phyloP scores from a whole-genome alignment of 345 rosid genomes.

The Eucalyptus decipiens region DNA sequence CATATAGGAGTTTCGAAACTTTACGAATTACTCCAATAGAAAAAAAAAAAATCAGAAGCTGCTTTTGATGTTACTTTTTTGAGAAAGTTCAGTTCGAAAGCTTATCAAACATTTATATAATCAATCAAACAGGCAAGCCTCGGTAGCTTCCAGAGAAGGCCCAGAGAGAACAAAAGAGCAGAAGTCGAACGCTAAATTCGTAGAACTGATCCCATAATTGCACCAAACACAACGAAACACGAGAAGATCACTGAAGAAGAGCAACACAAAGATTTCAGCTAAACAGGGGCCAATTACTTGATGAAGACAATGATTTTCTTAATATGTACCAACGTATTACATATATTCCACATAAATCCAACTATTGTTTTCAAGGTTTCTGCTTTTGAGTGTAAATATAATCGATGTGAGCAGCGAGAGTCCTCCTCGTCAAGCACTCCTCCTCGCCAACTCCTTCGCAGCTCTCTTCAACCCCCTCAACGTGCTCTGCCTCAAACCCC shows the following conservation, averaged over 20 bases:
- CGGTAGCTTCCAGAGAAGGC: not conserved
- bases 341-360: not conserved
- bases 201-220: not conserved
- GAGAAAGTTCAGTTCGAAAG: not conserved
- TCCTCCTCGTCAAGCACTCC: constrained; percentile 35
- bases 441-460: constrained; percentile 37
- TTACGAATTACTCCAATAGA: not conserved
- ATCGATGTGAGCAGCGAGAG: constrained; percentile 42
- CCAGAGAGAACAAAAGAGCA: not conserved
- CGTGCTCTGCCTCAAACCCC: not conserved
- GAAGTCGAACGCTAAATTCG: not conserved
- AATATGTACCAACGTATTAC: not conserved
- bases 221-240: not conserved
- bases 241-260: not conserved
- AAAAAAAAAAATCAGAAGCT: not conserved
- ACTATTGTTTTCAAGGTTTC: constrained; percentile 4
- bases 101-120: not conserved
- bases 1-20: not conserved
- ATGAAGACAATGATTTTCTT: not conserved
- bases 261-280: not conserved
- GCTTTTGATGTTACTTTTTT: not conserved
- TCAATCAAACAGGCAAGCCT: not conserved
- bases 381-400: constrained; percentile 38
- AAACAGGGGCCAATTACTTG: not conserved
- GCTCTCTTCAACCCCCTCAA: not conserved